Evolutionary conservation across 345 rosid species (phyloP).

Genomic region (Camelina laxa): DNA sequence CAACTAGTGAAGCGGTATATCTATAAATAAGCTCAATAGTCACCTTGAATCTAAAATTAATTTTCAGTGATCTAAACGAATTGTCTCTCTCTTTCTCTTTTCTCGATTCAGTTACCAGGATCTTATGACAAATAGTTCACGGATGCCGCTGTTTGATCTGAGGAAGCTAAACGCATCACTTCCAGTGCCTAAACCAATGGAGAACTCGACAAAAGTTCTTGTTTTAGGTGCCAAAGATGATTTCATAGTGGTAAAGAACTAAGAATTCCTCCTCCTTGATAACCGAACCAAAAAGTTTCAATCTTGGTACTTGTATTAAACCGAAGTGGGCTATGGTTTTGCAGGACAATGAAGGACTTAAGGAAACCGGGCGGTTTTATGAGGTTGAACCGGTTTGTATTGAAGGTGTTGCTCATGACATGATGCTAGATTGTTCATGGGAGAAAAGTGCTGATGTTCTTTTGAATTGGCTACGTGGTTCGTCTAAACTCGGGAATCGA

Average conservation of each 20-base stretch:
- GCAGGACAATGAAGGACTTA: constrained; percentile 70
- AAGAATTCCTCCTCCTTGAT: background rate
- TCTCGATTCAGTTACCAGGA: constrained; percentile 68
- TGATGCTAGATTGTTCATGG: constrained; percentile 92
- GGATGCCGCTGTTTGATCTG: constrained; percentile 76
- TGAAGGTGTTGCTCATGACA: constrained; percentile 84
- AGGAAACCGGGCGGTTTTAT: constrained; percentile 69
- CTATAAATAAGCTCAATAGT: background rate
- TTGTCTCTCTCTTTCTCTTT: constrained; percentile 1
- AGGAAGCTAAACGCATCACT: constrained; percentile 86
- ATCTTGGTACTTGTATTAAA: constrained; percentile 15
- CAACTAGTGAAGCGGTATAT: constrained; percentile 69
- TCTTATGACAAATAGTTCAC: constrained; percentile 78
- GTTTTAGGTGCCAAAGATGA: constrained; percentile 81
- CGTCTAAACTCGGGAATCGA: constrained; percentile 22
- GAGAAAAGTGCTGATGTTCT: constrained; percentile 65
- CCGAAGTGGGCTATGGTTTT: background rate
- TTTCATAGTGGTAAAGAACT: constrained; percentile 73
- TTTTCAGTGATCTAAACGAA: background rate
- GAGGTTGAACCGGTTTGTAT: constrained; percentile 62
- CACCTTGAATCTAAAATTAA: background rate
- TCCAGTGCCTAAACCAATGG: constrained; percentile 69
- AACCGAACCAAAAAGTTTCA: background rate
- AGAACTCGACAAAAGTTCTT: constrained; percentile 56
- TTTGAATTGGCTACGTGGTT: constrained; percentile 61